Conservation (phyloP, 441 rosid genomes). For the Aleurites moluccanus region DNA sequence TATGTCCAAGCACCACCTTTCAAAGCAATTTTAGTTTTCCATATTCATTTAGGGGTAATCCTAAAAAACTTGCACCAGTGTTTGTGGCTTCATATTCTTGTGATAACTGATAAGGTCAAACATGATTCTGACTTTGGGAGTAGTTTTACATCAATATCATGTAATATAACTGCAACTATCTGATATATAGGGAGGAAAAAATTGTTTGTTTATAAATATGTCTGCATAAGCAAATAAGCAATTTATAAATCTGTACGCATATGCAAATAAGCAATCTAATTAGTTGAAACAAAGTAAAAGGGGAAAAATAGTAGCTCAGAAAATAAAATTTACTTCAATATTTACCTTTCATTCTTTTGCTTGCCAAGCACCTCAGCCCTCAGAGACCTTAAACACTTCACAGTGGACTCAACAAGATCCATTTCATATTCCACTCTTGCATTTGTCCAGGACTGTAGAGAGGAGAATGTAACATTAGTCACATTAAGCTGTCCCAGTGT, state of each 20-base stretch:
- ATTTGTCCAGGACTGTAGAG: constrained; percentile 63
- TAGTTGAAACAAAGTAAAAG: not conserved
- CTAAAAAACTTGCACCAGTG: not conserved
- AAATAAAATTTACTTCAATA: not conserved
- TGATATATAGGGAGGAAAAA: not conserved
- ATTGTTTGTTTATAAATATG: too few species aligned
- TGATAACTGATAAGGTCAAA: not conserved
- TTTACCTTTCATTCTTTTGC: constrained; percentile 79
- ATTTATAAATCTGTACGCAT: too few species aligned
- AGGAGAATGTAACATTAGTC: not conserved
- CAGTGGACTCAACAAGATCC: constrained; percentile 70
- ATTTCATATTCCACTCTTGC: constrained; percentile 62
- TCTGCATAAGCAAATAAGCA: not conserved
- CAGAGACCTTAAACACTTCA: constrained; percentile 69
- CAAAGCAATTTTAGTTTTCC: not conserved
- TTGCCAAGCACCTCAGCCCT: constrained; percentile 73
- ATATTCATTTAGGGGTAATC: not conserved
- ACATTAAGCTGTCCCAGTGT: not conserved
- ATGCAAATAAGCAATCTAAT: not conserved
- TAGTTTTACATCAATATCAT: not conserved
- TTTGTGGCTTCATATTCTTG: not conserved
- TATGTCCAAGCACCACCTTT: not conserved
- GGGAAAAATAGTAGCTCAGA: not conserved
- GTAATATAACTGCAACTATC: not conserved
- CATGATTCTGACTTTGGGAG: not conserved